A percentile compares a stretch with the other conserved stretches of the same genome.
phyloP scores from a whole-genome alignment of 768 basidiomycete species.

The Psilocybe subaeruginosa region DNA sequence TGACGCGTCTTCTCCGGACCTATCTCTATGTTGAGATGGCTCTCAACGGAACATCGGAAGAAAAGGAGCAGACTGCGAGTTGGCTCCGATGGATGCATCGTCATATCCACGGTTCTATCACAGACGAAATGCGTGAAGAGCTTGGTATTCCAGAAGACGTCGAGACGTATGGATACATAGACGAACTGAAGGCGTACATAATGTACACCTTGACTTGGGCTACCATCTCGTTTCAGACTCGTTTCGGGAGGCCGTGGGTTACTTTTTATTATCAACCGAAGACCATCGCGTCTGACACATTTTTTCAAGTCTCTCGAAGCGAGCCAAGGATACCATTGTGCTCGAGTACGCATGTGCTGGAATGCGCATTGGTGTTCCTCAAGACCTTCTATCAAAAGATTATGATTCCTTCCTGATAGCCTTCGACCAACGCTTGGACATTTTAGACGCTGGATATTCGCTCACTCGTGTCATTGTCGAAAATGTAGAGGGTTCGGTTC shows the following conservation, averaged over 20 bases:
- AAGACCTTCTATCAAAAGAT: neutral
- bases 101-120: conserved; percentile 1
- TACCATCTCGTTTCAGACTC: neutral
- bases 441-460: neutral
- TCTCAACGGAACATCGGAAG: conserved; percentile 1
- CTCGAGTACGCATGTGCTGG: conserved; percentile 4
- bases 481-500: neutral
- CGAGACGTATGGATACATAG: neutral
- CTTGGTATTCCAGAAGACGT: neutral
- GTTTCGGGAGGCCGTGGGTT: conserved; percentile 4
- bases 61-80: conserved; percentile 1
- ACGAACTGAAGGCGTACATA: conserved; percentile 1
- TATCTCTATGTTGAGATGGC: neutral
- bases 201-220: conserved; percentile 1
- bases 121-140: neutral
- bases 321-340: conserved; percentile 2
- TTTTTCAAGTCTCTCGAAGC: neutral
- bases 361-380: conserved; percentile 1
- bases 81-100: conserved; percentile 6
- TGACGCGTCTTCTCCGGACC: conserved; percentile 1
- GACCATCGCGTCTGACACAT: no score
- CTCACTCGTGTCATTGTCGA: neutral
- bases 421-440: neutral
- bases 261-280: no score
- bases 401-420: neutral